Evolutionary conservation across 2,329 filamentous ascomycete species (phyloP).

Genomic region (Pseudocercospora eumusae): DNA sequence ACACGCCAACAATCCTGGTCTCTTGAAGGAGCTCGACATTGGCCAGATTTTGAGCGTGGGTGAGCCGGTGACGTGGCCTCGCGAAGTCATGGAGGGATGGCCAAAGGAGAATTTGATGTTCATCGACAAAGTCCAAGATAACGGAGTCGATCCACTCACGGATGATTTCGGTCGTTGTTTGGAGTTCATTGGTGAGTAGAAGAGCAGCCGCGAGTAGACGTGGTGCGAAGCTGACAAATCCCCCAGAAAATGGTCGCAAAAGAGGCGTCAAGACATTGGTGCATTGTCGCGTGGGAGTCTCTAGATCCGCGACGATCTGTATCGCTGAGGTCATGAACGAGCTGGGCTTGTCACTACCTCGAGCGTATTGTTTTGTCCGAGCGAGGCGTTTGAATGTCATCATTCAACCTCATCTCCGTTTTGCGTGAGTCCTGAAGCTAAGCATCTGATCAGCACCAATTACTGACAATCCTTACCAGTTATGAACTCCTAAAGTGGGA

Average conservation of each 20-base stretch:
- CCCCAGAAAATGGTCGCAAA: slow-evolving; percentile 71
- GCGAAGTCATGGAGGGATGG: slow-evolving; percentile 69
- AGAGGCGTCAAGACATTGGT: slow-evolving; percentile 85
- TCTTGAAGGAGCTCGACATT: slow-evolving; percentile 79
- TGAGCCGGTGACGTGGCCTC: slow-evolving; percentile 79
- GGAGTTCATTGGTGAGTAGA: slow-evolving; percentile 80
- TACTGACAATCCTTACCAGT: slow-evolving; percentile 37
- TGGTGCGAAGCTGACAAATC: neutral
- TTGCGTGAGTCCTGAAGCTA: slow-evolving; percentile 60
- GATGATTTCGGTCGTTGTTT: slow-evolving; percentile 83
- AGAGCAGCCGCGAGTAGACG: neutral
- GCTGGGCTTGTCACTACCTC: slow-evolving; percentile 76
- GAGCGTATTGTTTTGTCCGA: slow-evolving; percentile 94
- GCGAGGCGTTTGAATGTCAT: slow-evolving; percentile 94
- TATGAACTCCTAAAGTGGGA: slow-evolving; percentile 96
- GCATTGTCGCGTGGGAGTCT: slow-evolving; percentile 94
- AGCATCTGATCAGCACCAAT: neutral
- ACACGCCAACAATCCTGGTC: slow-evolving; percentile 89
- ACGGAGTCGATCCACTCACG: slow-evolving; percentile 89
- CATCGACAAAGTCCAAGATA: slow-evolving; percentile 88
- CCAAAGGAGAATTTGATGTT: slow-evolving; percentile 75
- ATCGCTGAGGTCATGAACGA: slow-evolving; percentile 97
- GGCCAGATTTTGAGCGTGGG: slow-evolving; percentile 87
- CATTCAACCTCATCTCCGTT: slow-evolving; percentile 92
- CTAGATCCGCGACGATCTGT: slow-evolving; percentile 92